Evolutionary conservation across 2,329 filamentous ascomycete species (phyloP).

Genomic region (Fusarium sp.): DNA sequence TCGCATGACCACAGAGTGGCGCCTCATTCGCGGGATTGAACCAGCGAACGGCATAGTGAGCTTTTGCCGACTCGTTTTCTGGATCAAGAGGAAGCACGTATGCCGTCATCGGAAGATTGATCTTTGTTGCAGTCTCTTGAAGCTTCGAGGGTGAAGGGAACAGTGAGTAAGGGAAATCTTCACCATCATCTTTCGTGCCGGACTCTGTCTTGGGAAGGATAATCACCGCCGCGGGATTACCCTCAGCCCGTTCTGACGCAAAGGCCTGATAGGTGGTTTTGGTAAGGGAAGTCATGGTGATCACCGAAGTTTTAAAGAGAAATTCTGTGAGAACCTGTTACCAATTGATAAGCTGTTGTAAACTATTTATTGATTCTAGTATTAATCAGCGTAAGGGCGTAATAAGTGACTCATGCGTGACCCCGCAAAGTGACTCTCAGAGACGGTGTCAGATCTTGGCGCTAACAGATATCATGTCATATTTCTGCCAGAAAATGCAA

Average conservation of each 20-base stretch:
- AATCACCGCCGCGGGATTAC: constrained; percentile 15
- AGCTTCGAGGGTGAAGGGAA: background rate
- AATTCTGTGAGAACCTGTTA: too few relatives aligned
- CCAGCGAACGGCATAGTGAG: constrained; percentile 14
- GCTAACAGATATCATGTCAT: background rate
- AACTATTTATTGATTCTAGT: background rate
- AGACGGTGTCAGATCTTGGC: background rate
- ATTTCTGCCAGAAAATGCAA: background rate
- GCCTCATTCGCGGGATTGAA: constrained; percentile 13
- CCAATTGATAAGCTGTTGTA: accelerated
- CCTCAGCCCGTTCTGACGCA: background rate
- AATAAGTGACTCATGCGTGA: background rate
- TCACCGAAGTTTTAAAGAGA: accelerated
- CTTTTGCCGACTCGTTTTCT: background rate
- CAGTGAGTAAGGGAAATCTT: background rate
- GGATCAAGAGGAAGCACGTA: background rate
- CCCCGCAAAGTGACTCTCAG: background rate
- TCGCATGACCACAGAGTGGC: constrained; percentile 14
- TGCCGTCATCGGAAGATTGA: background rate
- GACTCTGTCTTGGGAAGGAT: background rate
- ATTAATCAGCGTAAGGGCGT: background rate
- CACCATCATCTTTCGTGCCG: accelerated
- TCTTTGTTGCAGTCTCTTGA: background rate
- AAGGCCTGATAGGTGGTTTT: constrained; percentile 12
- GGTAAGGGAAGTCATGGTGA: background rate